Percentiles rank a stretch among this genome's conserved stretches.
These are phyloP conservation scores for Phytophthora agathidicida DNA, from an alignment of 352 stramenopile genomes.

Conservation along the genomic window DNA sequence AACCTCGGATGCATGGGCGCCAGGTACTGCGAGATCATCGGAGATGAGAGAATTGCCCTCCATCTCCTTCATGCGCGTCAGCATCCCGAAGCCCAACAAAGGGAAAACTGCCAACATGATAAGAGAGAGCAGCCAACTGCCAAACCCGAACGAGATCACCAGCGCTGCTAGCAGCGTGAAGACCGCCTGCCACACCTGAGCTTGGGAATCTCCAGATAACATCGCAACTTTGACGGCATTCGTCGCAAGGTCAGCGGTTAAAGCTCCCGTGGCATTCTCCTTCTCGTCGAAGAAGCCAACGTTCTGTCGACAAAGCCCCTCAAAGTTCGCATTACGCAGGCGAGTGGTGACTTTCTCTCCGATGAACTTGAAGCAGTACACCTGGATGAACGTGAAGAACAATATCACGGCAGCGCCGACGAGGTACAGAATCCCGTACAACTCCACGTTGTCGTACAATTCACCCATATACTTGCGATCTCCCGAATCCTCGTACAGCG, in stretches of 20 bases:
- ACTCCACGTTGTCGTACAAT: constrained; percentile 45
- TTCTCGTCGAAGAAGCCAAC: constrained; percentile 79
- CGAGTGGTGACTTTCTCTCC: constrained; percentile 56
- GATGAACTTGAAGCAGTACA: constrained; percentile 58
- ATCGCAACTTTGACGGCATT: constrained; percentile 48
- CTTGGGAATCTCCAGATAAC: constrained; percentile 50
- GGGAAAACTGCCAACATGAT: constrained; percentile 1
- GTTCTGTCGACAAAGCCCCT: constrained; percentile 41
- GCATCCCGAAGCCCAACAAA: neutral
- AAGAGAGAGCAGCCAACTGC: constrained; percentile 48
- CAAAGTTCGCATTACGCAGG: constrained; percentile 52
- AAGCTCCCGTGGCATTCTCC: constrained; percentile 59
- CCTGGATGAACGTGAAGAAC: constrained; percentile 43
- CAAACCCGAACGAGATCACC: constrained; percentile 65
- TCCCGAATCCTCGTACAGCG: constrained; percentile 27
- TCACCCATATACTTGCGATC: constrained; percentile 30
- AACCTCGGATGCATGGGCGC: constrained; percentile 49
- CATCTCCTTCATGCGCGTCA: constrained; percentile 17
- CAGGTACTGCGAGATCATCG: constrained; percentile 31
- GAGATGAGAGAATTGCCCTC: constrained; percentile 15
- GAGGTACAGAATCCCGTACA: constrained; percentile 35
- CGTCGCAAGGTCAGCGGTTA: constrained; percentile 57
- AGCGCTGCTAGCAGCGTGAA: constrained; percentile 54
- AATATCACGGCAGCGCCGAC: constrained; percentile 36
- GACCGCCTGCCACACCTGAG: constrained; percentile 42